Base-by-base conservation (phyloP, 257 asterid genomes). In the Euphrasia confusa region DNA sequence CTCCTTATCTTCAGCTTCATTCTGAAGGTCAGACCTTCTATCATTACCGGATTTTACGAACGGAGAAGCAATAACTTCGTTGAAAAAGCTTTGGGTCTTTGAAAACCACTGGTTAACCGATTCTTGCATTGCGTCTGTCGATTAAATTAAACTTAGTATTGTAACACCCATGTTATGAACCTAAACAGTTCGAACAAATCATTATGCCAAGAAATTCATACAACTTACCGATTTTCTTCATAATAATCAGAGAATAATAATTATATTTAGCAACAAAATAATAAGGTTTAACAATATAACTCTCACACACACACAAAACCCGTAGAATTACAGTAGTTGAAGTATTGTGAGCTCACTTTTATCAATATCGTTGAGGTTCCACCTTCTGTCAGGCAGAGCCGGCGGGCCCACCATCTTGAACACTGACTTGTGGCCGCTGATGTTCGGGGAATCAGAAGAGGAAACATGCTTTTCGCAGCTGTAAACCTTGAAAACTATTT, bases 61-160 rank as follows among this genome's bases (percentile, higher is more conserved):
- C 60, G 99, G 97, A 68, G 95, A 83, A 58, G 95, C 65, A 61
- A 87, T 35, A 35, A 35, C 89, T 68, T 85, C 90, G 65, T 54
- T 81, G 60, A 84, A 69, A 77, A 89, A 93, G 79, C 58, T 83
- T 52, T 83, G 99, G 47, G 97, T 93, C 88, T 79, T 89, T 5
- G 87, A 80, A 57, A 93, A 70, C 97, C 87, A 84, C 27, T 81
- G 83, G 77, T 69, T 86, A 4, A 93, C 75, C 11, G 97, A 83
- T 63, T 84, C 88, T 80, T 92, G 96, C 77, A 92, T 42, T 56
- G 81, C 81, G 78, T 67, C 99, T 93, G 82, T 54, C 60, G 58
- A 71, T 32, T 64, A 61, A 78, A 62, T 58, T 45, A 53, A 6
- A 7, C 50, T 64, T 21, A 10, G 10, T 37, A 44, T 42, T 14